A percentile compares a stretch with the other conserved stretches of the same genome.
These are phyloP conservation scores for Bipolaris gigantea DNA, from an alignment of 2,329 filamentous ascomycete species.

Conservation along the genomic window DNA sequence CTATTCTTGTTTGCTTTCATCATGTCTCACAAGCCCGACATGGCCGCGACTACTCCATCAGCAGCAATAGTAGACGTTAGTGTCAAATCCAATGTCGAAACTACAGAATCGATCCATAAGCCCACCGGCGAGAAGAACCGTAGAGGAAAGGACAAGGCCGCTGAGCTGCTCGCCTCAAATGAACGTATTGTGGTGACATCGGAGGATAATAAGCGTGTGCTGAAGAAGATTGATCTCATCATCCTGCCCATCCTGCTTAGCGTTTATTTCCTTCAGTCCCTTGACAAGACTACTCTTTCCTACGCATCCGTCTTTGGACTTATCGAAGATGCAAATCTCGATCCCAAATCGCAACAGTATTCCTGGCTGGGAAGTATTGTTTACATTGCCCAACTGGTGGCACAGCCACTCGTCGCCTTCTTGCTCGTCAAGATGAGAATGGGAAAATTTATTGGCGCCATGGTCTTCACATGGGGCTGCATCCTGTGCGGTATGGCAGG, in stretches of 20 bases:
- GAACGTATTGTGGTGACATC: constrained; percentile 54
- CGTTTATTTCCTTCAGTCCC: constrained; percentile 65
- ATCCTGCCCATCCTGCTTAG: constrained; percentile 60
- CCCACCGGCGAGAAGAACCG: constrained; percentile 4
- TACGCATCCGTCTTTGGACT: constrained; percentile 68
- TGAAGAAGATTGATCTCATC: constrained; percentile 55
- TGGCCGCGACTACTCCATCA: neutral
- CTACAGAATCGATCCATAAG: constrained; percentile 34
- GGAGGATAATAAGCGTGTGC: constrained; percentile 56
- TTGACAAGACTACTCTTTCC: constrained; percentile 64
- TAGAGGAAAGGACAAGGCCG: constrained; percentile 51
- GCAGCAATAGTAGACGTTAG: constrained; percentile 14
- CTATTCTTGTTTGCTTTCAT: neutral
- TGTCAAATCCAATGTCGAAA: constrained; percentile 29
- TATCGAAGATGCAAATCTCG: constrained; percentile 59
- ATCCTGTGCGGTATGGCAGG: constrained; percentile 65
- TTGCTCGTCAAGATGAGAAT: constrained; percentile 63
- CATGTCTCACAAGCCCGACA: constrained; percentile 23
- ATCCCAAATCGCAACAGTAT: constrained; percentile 55
- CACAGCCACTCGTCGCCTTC: constrained; percentile 56
- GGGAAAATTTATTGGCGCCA: constrained; percentile 60
- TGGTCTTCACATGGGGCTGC: constrained; percentile 57
- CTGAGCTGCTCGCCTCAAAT: constrained; percentile 53
- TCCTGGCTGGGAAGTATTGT: constrained; percentile 57
- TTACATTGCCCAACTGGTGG: constrained; percentile 58